These are phyloP conservation scores for Pyricularia grisea DNA, from an alignment of 2,329 filamentous ascomycete genomes.

Conservation along the genomic window DNA sequence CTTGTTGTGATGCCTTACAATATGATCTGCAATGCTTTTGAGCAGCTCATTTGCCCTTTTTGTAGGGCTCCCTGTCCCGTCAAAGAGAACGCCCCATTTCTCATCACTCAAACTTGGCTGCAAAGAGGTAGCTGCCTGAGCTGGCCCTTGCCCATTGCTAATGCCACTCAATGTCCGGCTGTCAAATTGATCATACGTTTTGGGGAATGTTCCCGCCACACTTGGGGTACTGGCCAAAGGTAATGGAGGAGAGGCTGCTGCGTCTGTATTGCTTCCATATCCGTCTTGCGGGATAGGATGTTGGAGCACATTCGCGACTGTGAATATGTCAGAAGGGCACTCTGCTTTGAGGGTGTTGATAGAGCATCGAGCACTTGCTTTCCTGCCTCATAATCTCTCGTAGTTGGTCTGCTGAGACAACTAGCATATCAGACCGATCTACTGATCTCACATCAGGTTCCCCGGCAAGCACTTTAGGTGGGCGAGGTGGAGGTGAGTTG, in stretches of 20 bases:
- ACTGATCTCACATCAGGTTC: background rate
- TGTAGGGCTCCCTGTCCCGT: constrained; percentile 57
- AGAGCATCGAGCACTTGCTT: background rate
- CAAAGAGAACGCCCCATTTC: constrained; percentile 66
- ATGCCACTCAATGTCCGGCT: too few species aligned
- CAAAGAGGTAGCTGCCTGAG: background rate
- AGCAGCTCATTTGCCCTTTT: constrained; percentile 61
- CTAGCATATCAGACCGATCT: background rate
- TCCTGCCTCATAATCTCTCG: constrained; percentile 3
- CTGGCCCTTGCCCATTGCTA: background rate
- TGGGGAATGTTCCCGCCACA: background rate
- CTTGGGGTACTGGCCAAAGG: background rate
- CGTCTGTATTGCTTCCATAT: background rate
- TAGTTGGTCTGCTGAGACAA: background rate
- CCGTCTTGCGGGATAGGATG: background rate
- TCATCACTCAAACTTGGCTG: constrained; percentile 5
- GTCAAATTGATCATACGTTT: too few species aligned
- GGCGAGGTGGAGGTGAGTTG: background rate
- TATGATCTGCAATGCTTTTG: constrained; percentile 61
- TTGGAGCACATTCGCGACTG: background rate
- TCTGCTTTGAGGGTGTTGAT: background rate
- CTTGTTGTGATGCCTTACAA: constrained; percentile 29
- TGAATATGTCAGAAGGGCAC: background rate
- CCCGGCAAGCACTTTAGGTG: background rate
- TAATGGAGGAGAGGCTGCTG: background rate